Percentiles rank a stretch among this genome's conserved stretches.
These are phyloP conservation scores for Plasmodium yoelii DNA, from an alignment of 169 alveolate species.

Conservation along the genomic window DNA sequence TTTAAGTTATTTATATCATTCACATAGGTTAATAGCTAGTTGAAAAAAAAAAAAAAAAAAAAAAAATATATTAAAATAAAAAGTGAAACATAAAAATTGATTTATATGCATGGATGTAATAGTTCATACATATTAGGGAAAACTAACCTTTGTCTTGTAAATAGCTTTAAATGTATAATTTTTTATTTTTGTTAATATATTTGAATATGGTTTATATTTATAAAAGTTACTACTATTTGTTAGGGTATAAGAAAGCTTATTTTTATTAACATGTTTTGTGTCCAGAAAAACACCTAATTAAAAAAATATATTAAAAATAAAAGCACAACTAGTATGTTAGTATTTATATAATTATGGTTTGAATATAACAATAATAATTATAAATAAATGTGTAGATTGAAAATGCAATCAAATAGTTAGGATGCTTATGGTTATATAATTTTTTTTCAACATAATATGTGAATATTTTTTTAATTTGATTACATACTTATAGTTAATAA, in stretches of 20 bases:
- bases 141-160: constrained; percentile 50
- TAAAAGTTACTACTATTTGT: not conserved
- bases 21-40: constrained; percentile 59
- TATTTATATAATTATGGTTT: too few relatives aligned
- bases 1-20: constrained; percentile 67
- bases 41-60: not conserved
- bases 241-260: not conserved
- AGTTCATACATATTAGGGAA: too few relatives aligned
- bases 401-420: too few relatives aligned
- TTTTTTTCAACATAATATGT: constrained; percentile 1
- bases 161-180: constrained; percentile 53
- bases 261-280: constrained; percentile 12
- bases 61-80: not conserved
- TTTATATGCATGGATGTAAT: too few relatives aligned
- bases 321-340: not conserved
- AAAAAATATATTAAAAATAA: not conserved
- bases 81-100: too few relatives aligned
- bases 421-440: too few relatives aligned
- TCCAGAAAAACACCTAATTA: not conserved
- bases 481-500: constrained; percentile 6
- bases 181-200: constrained; percentile 52
- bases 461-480: constrained; percentile 1
- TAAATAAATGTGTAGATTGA: too few relatives aligned
- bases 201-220: constrained; percentile 25
- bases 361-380: too few relatives aligned